Conservation (phyloP, 2,329 filamentous ascomycete genomes). For the Pseudogymnoascus sp. region DNA sequence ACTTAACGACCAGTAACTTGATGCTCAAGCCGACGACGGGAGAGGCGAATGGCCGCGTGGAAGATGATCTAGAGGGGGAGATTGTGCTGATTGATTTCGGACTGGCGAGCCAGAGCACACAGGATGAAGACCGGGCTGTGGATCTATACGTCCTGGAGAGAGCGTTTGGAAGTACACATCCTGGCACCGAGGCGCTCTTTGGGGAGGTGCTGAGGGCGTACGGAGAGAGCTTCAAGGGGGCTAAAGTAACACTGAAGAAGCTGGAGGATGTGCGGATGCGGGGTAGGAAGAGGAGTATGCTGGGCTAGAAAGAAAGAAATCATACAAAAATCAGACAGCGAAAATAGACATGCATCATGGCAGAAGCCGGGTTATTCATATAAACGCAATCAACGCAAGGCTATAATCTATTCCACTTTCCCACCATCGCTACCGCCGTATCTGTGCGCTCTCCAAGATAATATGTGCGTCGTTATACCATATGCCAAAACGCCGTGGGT, state of each 20-base stretch:
- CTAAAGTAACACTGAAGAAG: conserved; percentile 64
- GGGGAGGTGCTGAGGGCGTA: conserved; percentile 67
- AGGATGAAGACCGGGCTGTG: conserved; percentile 89
- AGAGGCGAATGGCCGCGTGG: conserved; percentile 16
- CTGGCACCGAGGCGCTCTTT: conserved; percentile 71
- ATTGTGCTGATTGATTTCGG: conserved; percentile 93
- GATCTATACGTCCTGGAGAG: conserved; percentile 93
- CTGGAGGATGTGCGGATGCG: conserved; percentile 89
- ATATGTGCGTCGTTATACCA: conserved; percentile 5
- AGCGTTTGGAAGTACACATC: conserved; percentile 92
- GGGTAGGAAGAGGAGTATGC: conserved; percentile 93
- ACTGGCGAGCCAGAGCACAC: conserved; percentile 67
- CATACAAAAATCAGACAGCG: not conserved
- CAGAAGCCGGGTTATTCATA: not conserved
- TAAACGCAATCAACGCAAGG: not conserved
- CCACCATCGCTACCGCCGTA: not conserved
- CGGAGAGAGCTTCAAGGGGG: conserved; percentile 64
- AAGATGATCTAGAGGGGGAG: conserved; percentile 51
- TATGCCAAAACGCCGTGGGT: not conserved
- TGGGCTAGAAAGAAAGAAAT: conserved; percentile 50
- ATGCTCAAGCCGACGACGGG: conserved; percentile 53
- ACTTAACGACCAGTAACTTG: conserved; percentile 94
- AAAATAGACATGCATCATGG: not conserved
- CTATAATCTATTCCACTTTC: not conserved
- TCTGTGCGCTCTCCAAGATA: not conserved